Evolutionary conservation across 2,329 filamentous ascomycete species (phyloP).

Genomic region (Beauveria australis): DNA sequence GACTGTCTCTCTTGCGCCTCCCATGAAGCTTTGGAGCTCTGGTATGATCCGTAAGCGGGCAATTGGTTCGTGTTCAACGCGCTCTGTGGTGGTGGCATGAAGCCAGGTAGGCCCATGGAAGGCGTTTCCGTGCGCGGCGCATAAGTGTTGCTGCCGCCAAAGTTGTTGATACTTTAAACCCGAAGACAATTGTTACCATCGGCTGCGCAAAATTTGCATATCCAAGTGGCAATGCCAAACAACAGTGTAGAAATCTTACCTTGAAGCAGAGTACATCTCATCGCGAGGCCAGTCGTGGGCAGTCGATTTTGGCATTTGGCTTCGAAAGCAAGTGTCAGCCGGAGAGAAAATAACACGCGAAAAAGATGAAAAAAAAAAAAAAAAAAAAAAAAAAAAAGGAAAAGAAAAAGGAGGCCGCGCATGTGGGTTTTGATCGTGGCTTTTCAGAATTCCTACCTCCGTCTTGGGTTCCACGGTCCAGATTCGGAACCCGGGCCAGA

Average conservation of each 20-base stretch:
- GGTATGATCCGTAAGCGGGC: constrained; percentile 29
- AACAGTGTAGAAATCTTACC: constrained; percentile 1
- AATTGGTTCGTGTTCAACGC: constrained; percentile 27
- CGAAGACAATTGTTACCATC: constrained; percentile 3
- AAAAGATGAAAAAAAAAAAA: not conserved
- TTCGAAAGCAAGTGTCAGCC: not conserved
- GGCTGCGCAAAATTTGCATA: not conserved
- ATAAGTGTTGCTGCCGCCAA: constrained; percentile 6
- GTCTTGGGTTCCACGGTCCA: constrained; percentile 12
- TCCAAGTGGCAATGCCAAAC: not conserved
- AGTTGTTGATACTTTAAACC: constrained; percentile 4
- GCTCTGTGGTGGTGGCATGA: constrained; percentile 34
- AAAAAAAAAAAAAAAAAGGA: not conserved
- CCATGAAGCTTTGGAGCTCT: constrained; percentile 35
- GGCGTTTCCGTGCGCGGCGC: constrained; percentile 29
- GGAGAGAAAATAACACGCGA: too few species aligned
- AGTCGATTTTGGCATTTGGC: constrained; percentile 1
- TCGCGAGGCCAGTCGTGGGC: constrained; percentile 9
- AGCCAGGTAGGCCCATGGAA: constrained; percentile 31
- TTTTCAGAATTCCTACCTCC: constrained; percentile 7
- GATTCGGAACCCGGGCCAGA: constrained; percentile 6
- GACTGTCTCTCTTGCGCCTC: constrained; percentile 44
- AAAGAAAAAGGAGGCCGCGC: not conserved
- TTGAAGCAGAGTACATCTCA: constrained; percentile 9
- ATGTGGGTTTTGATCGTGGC: not conserved